Conservation (phyloP, 306 rosid species). For the Quercus alba region DNA sequence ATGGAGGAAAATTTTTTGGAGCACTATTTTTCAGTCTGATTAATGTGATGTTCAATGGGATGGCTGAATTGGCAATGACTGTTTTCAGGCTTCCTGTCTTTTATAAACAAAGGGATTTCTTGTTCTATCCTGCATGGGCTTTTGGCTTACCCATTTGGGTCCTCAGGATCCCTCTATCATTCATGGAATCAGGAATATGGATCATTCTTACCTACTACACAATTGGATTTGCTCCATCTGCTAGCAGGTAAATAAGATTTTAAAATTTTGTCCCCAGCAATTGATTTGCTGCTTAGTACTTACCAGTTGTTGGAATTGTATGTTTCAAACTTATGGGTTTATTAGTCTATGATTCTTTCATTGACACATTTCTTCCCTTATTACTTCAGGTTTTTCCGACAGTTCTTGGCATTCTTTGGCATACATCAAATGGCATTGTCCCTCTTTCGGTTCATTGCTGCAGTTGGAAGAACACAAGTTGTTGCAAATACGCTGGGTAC, state of each 20-base stretch:
- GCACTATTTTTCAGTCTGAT: conserved; percentile 63
- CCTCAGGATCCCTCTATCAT: conserved; percentile 74
- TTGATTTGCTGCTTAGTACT: background rate
- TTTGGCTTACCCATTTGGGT: conserved; percentile 70
- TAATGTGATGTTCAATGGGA: conserved; percentile 83
- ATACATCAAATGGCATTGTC: conserved; percentile 72
- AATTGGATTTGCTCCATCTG: conserved; percentile 81
- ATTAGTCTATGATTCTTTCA: conserved; percentile 6
- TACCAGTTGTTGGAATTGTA: background rate
- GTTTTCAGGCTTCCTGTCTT: conserved; percentile 67
- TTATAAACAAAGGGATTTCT: conserved; percentile 67
- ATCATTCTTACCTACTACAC: conserved; percentile 64
- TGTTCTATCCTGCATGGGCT: conserved; percentile 86
- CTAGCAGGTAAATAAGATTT: conserved; percentile 54
- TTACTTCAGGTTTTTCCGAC: conserved; percentile 49
- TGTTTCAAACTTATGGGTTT: conserved; percentile 28
- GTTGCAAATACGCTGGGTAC: conserved; percentile 46
- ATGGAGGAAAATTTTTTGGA: conserved; percentile 60
- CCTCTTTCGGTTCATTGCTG: conserved; percentile 59
- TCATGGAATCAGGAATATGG: conserved; percentile 72
- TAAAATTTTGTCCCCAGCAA: background rate
- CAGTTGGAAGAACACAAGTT: conserved; percentile 49
- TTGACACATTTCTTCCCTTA: background rate
- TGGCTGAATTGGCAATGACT: conserved; percentile 63
- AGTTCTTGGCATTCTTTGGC: conserved; percentile 48